phyloP scores from a whole-genome alignment of 164 flowering plant species.

The Nymphaea thermarum region DNA sequence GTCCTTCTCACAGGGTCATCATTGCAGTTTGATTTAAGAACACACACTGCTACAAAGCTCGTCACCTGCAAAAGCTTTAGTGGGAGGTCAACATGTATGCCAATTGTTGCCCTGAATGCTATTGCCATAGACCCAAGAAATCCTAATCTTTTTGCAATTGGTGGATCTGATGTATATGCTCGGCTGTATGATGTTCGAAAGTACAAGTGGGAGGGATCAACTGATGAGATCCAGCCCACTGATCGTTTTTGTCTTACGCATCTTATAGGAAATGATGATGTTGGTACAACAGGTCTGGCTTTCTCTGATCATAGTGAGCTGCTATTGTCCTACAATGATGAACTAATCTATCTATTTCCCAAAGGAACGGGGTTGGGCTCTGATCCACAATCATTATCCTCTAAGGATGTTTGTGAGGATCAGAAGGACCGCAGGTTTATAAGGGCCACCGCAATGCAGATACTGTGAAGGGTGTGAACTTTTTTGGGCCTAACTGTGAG shows the following conservation, averaged over 20 bases:
- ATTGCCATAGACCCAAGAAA: slow-evolving; percentile 85
- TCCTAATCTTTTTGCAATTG: slow-evolving; percentile 81
- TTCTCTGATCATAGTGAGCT: slow-evolving; percentile 92
- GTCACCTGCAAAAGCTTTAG: slow-evolving; percentile 53
- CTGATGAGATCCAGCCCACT: slow-evolving; percentile 46
- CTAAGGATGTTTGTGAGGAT: slow-evolving; percentile 21
- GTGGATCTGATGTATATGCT: slow-evolving; percentile 74
- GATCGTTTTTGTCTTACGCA: slow-evolving; percentile 72
- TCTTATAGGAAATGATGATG: slow-evolving; percentile 43
- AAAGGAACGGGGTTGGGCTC: slow-evolving; percentile 75
- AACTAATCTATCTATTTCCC: slow-evolving; percentile 68
- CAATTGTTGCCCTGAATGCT: slow-evolving; percentile 44
- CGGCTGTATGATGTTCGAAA: slow-evolving; percentile 83
- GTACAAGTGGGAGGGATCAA: slow-evolving; percentile 51
- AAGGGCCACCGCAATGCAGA: slow-evolving; percentile 65
- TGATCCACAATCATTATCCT: slow-evolving; percentile 30
- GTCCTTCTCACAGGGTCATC: background rate
- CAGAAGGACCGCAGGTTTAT: slow-evolving; percentile 50
- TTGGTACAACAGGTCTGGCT: slow-evolving; percentile 82
- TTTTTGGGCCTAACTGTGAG: slow-evolving; percentile 81
- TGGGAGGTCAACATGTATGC: slow-evolving; percentile 14
- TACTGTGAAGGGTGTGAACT: slow-evolving; percentile 84
- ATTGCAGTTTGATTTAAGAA: slow-evolving; percentile 83
- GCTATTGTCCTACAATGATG: slow-evolving; percentile 75
- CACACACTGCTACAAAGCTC: slow-evolving; percentile 43